These are phyloP conservation scores for Zarea fungicola DNA, from an alignment of 2,329 filamentous ascomycete genomes.

Conservation along the genomic window DNA sequence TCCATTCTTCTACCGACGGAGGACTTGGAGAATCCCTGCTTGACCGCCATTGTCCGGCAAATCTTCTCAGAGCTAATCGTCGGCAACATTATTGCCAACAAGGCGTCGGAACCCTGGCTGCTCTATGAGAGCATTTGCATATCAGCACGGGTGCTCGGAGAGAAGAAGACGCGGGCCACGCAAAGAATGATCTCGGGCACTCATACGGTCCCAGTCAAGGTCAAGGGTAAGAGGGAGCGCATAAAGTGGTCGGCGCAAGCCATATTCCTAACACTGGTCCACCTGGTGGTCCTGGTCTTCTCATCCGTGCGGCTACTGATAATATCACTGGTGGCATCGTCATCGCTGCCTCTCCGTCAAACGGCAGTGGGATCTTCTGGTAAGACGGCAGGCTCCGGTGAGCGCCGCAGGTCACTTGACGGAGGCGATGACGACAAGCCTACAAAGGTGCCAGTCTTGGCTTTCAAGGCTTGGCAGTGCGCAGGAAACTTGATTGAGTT, in stretches of 20 bases:
- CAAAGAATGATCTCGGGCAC: conserved; percentile 14
- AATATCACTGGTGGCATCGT: conserved; percentile 59
- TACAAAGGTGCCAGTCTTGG: conserved; percentile 59
- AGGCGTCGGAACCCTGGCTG: conserved; percentile 81
- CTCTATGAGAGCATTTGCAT: conserved; percentile 81
- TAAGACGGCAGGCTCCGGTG: conserved; percentile 16
- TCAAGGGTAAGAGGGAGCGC: conserved; percentile 9
- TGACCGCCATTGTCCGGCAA: conserved; percentile 78
- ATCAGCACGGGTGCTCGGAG: conserved; percentile 41
- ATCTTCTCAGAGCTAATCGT: conserved; percentile 88
- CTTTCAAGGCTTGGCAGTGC: conserved; percentile 74
- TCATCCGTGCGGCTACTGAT: conserved; percentile 62
- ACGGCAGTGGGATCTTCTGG: conserved; percentile 13
- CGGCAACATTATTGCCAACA: conserved; percentile 73
- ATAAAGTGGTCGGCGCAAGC: conserved; percentile 36
- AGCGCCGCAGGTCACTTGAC: conserved; percentile 17
- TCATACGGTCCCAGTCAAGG: not conserved
- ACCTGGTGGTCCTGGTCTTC: conserved; percentile 51
- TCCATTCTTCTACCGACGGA: conserved; percentile 85
- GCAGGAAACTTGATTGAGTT: conserved; percentile 68
- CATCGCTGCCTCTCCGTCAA: conserved; percentile 56
- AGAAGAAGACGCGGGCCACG: conserved; percentile 23
- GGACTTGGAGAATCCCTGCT: conserved; percentile 80
- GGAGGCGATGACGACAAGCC: conserved; percentile 15
- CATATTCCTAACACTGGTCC: conserved; percentile 53